phyloP scores from a whole-genome alignment of 2,329 filamentous ascomycete genomes.

The Diaporthe nobilis region DNA sequence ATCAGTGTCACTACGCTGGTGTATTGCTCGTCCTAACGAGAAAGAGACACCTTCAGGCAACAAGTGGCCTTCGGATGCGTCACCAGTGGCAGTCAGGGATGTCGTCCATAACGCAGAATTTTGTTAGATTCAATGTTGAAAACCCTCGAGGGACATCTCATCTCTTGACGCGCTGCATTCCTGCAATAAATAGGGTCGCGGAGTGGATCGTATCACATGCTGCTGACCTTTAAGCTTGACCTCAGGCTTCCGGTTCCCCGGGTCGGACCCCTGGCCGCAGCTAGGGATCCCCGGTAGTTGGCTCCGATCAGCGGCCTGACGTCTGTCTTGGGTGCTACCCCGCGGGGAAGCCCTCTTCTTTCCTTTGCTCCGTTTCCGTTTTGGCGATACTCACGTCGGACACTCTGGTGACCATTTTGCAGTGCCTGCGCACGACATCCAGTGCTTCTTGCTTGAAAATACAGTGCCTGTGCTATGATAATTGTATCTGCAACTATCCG shows the following conservation, averaged over 20 bases:
- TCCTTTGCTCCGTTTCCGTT: not conserved
- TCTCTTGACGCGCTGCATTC: too few species aligned
- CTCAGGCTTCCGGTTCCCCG: not conserved
- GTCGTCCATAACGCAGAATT: too few species aligned
- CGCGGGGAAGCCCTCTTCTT: conserved; percentile 16
- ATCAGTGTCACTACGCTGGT: too few species aligned
- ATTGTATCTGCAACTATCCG: not conserved
- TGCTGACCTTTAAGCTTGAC: not conserved
- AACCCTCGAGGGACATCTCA: accelerated
- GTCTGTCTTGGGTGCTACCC: conserved; percentile 27
- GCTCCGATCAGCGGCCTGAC: conserved; percentile 35
- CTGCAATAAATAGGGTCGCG: too few species aligned
- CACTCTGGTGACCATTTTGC: not conserved
- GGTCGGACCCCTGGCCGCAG: conserved; percentile 5
- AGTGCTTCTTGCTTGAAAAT: too few species aligned
- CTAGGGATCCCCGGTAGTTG: conserved; percentile 22
- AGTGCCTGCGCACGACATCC: not conserved
- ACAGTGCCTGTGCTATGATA: not conserved
- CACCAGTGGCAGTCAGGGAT: accelerated
- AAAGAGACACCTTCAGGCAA: too few species aligned
- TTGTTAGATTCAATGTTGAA: accelerated
- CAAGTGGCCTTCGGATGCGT: too few species aligned
- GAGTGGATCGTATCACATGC: not conserved
- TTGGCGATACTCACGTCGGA: not conserved
- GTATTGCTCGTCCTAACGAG: too few species aligned